phyloP scores from a whole-genome alignment of 192 early-diverging fungal species.

The Coemansia reversa region DNA sequence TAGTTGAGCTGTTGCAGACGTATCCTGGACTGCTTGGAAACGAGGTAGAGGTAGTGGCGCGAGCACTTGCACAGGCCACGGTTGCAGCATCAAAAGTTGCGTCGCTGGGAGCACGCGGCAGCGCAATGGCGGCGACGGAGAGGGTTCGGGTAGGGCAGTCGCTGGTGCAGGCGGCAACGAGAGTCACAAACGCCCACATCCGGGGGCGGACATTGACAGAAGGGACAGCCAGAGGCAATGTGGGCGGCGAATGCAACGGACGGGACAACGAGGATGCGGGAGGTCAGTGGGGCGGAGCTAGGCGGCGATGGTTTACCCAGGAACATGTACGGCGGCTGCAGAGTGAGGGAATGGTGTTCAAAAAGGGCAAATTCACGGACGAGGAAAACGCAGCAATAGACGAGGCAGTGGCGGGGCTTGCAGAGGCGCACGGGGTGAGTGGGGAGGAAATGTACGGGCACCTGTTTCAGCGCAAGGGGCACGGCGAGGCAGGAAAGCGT shows the following conservation, averaged over 20 bases:
- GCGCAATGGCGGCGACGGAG: slow-evolving; percentile 21
- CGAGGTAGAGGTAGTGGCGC: slow-evolving; percentile 39
- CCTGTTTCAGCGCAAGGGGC: slow-evolving; percentile 32
- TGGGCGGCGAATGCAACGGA: neutral
- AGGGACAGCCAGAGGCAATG: neutral
- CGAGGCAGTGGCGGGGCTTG: slow-evolving; percentile 19
- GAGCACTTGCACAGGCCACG: slow-evolving; percentile 42
- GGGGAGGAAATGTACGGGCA: slow-evolving; percentile 35
- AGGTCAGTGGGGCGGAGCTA: neutral
- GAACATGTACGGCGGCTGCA: slow-evolving; percentile 39
- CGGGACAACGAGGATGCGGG: neutral
- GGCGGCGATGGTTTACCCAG: slow-evolving; percentile 44
- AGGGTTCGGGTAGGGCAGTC: slow-evolving; percentile 30
- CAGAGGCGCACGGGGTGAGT: slow-evolving; percentile 23
- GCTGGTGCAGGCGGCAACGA: slow-evolving; percentile 4
- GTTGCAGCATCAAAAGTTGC: slow-evolving; percentile 28
- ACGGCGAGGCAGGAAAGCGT: slow-evolving; percentile 19
- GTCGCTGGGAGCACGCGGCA: slow-evolving; percentile 4
- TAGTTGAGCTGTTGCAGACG: slow-evolving; percentile 37
- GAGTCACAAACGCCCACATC: neutral
- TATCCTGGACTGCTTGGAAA: slow-evolving; percentile 43
- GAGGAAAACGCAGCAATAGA: slow-evolving; percentile 42
- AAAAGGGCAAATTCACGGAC: slow-evolving; percentile 51
- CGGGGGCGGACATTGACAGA: neutral
- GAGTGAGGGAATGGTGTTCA: slow-evolving; percentile 42